phyloP scores from a whole-genome alignment of 2,329 filamentous ascomycete species.

The Pseudocercospora fuligena region DNA sequence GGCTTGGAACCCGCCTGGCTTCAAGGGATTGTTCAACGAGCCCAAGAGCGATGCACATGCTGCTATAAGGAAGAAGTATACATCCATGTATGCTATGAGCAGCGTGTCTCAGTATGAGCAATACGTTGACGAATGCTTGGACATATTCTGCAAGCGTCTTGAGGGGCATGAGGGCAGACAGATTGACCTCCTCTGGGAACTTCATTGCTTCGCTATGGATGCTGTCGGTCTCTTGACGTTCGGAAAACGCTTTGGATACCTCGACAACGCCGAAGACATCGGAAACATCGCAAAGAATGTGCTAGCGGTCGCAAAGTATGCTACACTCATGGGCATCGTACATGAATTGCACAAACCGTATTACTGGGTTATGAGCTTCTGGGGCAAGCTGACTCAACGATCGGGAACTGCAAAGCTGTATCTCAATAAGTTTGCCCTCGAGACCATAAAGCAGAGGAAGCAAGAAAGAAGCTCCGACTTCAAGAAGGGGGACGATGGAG shows the following conservation, averaged over 20 bases:
- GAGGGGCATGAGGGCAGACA: not conserved
- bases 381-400: too few species aligned
- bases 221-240: conserved; percentile 45
- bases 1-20: conserved; percentile 20
- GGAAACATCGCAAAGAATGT: conserved; percentile 16
- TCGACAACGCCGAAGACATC: conserved; percentile 44
- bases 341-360: conserved; percentile 3
- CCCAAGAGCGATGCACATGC: conserved; percentile 19
- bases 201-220: conserved; percentile 42
- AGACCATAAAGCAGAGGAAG: conserved; percentile 15
- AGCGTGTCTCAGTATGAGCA: conserved; percentile 17
- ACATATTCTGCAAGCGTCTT: conserved; percentile 10
- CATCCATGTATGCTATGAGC: conserved; percentile 22
- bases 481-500: not conserved
- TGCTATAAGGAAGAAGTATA: conserved; percentile 18
- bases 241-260: conserved; percentile 43
- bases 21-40: conserved; percentile 21
- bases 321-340: conserved; percentile 14
- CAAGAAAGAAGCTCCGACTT: conserved; percentile 12
- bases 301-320: conserved; percentile 15
- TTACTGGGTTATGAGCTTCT: not conserved
- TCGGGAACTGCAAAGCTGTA: conserved; percentile 22
- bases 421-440: conserved; percentile 18
- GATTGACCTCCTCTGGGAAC: conserved; percentile 18
- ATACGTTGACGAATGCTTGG: conserved; percentile 16